These are phyloP conservation scores for Gynandropsis gynandra DNA, from an alignment of 345 rosid genomes.

Conservation along the genomic window DNA sequence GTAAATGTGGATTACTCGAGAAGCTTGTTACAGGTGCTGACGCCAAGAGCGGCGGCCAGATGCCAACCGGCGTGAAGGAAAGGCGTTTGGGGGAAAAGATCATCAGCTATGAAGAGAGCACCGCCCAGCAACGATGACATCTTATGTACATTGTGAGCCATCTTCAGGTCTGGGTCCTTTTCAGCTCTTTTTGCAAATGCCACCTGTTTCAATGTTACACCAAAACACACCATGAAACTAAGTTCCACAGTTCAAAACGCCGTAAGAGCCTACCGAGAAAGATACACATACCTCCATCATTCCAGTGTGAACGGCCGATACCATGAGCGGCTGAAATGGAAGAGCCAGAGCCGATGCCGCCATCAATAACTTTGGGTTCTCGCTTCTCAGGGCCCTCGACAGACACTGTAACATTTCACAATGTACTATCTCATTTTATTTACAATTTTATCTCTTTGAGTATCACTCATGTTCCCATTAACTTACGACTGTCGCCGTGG, in stretches of 20 bases:
- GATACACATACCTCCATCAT: constrained; percentile 75
- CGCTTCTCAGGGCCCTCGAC: constrained; percentile 72
- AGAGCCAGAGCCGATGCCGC: constrained; percentile 80
- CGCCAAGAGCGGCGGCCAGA: constrained; percentile 92
- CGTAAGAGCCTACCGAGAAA: constrained; percentile 6
- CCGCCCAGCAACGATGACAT: constrained; percentile 84
- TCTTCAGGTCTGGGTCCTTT: constrained; percentile 72
- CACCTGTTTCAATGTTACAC: constrained; percentile 32
- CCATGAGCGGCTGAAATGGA: constrained; percentile 93
- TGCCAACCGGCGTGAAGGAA: constrained; percentile 96
- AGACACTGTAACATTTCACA: constrained; percentile 46
- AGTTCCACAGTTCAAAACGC: too few species aligned
- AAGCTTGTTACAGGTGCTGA: constrained; percentile 86
- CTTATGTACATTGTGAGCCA: constrained; percentile 70
- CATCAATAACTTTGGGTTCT: constrained; percentile 91
- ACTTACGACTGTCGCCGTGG: constrained; percentile 73
- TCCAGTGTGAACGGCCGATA: constrained; percentile 85
- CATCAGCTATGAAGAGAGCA: constrained; percentile 82
- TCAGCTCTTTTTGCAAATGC: constrained; percentile 76
- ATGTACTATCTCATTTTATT: too few species aligned
- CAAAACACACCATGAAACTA: too few species aligned
- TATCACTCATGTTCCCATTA: neutral
- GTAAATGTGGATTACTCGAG: constrained; percentile 43
- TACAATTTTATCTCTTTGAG: too few species aligned
- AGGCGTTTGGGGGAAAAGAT: constrained; percentile 61